Base-by-base conservation (phyloP, 225 moss, liverwort and hornwort species). In the Takakia lepidozioides region DNA sequence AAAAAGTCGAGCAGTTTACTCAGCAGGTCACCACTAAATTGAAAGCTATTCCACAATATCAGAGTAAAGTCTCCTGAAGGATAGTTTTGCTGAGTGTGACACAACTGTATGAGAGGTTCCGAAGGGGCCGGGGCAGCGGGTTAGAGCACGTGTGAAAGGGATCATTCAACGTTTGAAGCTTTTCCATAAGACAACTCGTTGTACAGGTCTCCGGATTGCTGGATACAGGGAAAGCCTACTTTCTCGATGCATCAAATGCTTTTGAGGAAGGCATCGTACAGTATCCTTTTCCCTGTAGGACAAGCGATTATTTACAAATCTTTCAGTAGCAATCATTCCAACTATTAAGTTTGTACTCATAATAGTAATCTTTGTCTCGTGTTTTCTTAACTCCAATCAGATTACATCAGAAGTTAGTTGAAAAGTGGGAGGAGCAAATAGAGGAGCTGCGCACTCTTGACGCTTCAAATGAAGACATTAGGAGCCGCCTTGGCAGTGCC, bases 391-490 rank as follows among this genome's bases (percentile, higher is more conserved):
- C 43, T 11, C 27, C 28, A 53, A 38, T n/a, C 59, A 82, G 81
- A 47, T 23, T 75, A 7, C 75, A 76, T 59, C 52, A 62, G 25
- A 63, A 49, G 42, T 46, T 68, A 36, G 50, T 70, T 15, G 66
- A 76, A 43, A 60, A 62, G 51, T 73, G 70, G 83, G 77, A 76
- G 47, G 58, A 55, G 35, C 70, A 75, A 21, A 62, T 85, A 15
- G 52, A 82, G 38, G 35, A 48, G 39, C 42, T 84, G 22, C 60
- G 50, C 28, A 66, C 62, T 24, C 53, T 66, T 55, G 78, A 76
- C 35, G 53, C 51, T 25, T 43, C 48, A 5, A 69, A 68, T 32
- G 75, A 73, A 51, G 70, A 68, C 40, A 67, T 63, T 46, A 52
- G 39, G 29, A 48, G 59, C 38, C 61, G 68, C 25, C 67, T 88